These are phyloP conservation scores for Ocimum tenuiflorum DNA, from an alignment of 257 asterid genomes.

Conservation along the genomic window DNA sequence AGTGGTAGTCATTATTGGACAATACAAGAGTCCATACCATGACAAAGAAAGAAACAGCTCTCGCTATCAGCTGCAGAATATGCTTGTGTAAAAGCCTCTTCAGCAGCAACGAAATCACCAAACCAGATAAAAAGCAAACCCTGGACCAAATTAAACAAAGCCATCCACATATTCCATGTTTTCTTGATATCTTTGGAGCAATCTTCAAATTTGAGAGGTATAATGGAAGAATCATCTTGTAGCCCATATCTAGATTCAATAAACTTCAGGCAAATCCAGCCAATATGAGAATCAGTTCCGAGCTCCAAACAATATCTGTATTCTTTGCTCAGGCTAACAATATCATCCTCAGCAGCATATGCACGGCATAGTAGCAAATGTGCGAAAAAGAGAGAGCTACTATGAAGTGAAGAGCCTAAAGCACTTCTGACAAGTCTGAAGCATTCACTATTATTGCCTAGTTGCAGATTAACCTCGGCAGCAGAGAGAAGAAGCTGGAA, in stretches of 20 bases:
- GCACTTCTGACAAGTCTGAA: conserved; percentile 52
- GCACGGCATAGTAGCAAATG: conserved; percentile 88
- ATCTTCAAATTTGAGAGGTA: conserved; percentile 49
- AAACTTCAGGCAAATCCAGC: conserved; percentile 78
- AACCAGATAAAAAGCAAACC: conserved; percentile 63
- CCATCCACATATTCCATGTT: conserved; percentile 66
- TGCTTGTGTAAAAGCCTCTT: conserved; percentile 63
- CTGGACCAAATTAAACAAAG: conserved; percentile 60
- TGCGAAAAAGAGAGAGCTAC: conserved; percentile 57
- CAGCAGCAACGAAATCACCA: conserved; percentile 62
- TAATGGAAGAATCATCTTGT: conserved; percentile 37
- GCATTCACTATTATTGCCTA: conserved; percentile 53
- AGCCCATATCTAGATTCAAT: conserved; percentile 59
- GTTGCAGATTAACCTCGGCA: conserved; percentile 76
- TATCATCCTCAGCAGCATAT: conserved; percentile 55
- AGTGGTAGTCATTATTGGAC: too few relatives aligned
- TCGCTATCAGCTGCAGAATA: conserved; percentile 56
- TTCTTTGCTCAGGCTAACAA: conserved; percentile 39
- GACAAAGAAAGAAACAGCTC: conserved; percentile 66
- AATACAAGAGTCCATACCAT: conserved; percentile 52
- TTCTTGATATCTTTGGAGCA: conserved; percentile 56
- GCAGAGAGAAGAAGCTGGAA: conserved; percentile 83
- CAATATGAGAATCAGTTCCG: conserved; percentile 60
- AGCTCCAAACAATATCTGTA: conserved; percentile 68
- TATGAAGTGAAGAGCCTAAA: conserved; percentile 43